Conservation (phyloP, 202 grass and related monocot species). For the Tripidium arundinaceum region DNA sequence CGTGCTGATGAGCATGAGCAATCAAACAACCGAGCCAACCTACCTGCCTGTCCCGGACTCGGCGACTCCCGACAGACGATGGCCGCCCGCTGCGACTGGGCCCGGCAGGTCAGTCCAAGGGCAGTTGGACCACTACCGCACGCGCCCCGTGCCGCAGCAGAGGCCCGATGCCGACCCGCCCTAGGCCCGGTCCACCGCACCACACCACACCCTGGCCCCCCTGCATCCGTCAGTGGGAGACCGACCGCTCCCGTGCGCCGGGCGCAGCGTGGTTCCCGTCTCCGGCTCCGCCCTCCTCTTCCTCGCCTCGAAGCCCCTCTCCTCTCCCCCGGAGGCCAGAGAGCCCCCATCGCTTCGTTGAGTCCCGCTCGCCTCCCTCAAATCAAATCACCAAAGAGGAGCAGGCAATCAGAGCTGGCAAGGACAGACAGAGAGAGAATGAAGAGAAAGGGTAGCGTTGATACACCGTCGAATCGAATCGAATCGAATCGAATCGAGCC, state of each 20-base stretch:
- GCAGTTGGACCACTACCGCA: not conserved
- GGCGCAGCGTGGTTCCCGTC: not conserved
- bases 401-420: not conserved
- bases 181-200: conserved; percentile 5
- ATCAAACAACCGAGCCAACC: no score
- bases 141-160: not conserved
- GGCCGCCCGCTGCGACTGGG: no score
- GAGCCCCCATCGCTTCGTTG: not conserved
- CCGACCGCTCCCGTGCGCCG: not conserved
- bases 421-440: conserved; percentile 20
- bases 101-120: not conserved
- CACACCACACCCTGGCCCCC: not conserved
- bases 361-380: not conserved
- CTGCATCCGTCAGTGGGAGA: not conserved
- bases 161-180: not conserved
- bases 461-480: conserved; percentile 82
- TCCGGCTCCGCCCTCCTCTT: no score
- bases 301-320: no score
- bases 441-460: conserved; percentile 79
- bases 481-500: conserved; percentile 14
- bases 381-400: not conserved
- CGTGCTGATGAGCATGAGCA: no score
- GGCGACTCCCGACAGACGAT: no score
- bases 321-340: no score
- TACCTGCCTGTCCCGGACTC: no score